Conservation (phyloP, 148 eudicot species). For the Salicornia ramosissima region DNA sequence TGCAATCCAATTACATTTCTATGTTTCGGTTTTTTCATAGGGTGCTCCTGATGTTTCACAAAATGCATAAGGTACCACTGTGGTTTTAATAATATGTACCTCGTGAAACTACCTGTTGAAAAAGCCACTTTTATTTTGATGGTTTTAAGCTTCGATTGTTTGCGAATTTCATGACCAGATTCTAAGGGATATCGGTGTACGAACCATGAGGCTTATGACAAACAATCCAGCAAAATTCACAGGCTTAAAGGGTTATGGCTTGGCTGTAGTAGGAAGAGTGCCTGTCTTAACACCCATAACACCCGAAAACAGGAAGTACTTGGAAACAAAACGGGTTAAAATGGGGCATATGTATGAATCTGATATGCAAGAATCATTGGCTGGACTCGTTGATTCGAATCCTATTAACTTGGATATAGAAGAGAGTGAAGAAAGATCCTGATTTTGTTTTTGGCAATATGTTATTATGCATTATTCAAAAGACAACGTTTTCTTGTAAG, state of each 20-base stretch:
- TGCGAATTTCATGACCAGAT: conserved; percentile 39
- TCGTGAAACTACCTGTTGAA: no score
- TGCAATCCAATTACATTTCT: background rate
- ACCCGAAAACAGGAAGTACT: conserved; percentile 72
- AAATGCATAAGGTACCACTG: no score
- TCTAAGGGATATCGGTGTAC: conserved; percentile 71
- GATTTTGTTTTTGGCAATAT: background rate
- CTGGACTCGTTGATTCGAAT: conserved; percentile 29
- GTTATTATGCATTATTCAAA: background rate
- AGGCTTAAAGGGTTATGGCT: conserved; percentile 91
- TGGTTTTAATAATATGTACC: no score
- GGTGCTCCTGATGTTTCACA: no score
- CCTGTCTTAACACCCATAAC: conserved; percentile 95
- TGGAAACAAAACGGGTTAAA: conserved; percentile 75
- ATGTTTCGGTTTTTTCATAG: no score
- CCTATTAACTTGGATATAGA: conserved; percentile 15
- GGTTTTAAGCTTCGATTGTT: background rate
- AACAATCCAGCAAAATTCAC: conserved; percentile 93
- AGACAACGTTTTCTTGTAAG: background rate
- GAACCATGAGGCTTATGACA: conserved; percentile 87
- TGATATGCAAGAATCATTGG: conserved; percentile 50
- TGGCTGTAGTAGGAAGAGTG: conserved; percentile 86
- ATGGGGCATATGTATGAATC: conserved; percentile 96
- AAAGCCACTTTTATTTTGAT: no score
- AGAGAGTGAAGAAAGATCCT: conserved; percentile 16